phyloP scores from a whole-genome alignment of 768 basidiomycete genomes.

The Mycena maculata region DNA sequence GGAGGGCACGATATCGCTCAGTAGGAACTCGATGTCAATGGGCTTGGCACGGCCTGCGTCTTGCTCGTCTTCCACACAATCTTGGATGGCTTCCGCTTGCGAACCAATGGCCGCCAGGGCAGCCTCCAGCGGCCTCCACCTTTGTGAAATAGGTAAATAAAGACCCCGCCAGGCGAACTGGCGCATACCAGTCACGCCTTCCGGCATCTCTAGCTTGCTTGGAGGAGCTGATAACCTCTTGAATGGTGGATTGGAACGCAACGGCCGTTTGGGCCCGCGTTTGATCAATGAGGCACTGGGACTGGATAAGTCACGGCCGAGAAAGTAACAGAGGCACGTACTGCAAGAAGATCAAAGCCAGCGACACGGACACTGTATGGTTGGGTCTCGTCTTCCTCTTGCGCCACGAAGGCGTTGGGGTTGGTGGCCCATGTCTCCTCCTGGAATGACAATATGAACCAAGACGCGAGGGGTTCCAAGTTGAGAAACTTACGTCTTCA shows the following conservation, averaged over 20 bases:
- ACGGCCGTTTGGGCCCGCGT: slow-evolving; percentile 60
- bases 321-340: neutral
- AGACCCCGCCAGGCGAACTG: neutral
- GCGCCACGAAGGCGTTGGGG: slow-evolving; percentile 91
- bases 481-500: slow-evolving; percentile 74
- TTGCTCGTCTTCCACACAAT: slow-evolving; percentile 81
- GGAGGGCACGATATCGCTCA: slow-evolving; percentile 83
- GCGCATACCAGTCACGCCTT: slow-evolving; percentile 69
- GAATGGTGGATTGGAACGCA: slow-evolving; percentile 65
- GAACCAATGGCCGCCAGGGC: slow-evolving; percentile 85
- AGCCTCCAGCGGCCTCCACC: slow-evolving; percentile 95
- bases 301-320: slow-evolving; percentile 4
- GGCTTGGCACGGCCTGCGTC: slow-evolving; percentile 70
- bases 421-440: slow-evolving; percentile 92
- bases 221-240: slow-evolving; percentile 68
- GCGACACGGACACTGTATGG: slow-evolving; percentile 86
- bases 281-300: slow-evolving; percentile 70
- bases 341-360: slow-evolving; percentile 81
- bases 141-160: slow-evolving; percentile 42
- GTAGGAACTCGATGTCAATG: slow-evolving; percentile 82
- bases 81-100: slow-evolving; percentile 79
- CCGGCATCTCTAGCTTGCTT: slow-evolving; percentile 66
- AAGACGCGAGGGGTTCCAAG: neutral
- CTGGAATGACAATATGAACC: slow-evolving; percentile 52
- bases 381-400: slow-evolving; percentile 93